These are phyloP conservation scores for Botrytis porri DNA, from an alignment of 2,329 filamentous ascomycete genomes.

Conservation along the genomic window DNA sequence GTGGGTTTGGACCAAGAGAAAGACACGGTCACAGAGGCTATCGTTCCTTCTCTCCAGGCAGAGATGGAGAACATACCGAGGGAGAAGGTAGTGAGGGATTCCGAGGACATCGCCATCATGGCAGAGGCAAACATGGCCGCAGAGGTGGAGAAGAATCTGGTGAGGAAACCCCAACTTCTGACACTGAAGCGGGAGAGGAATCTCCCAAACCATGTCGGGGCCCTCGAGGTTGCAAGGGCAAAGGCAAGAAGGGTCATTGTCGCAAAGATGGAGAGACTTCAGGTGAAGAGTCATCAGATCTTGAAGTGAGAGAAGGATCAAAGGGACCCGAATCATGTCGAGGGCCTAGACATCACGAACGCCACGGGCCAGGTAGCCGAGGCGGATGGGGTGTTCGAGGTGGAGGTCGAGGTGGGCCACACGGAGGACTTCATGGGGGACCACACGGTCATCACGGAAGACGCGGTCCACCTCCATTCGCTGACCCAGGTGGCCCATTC, in stretches of 20 bases:
- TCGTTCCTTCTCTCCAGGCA: slow-evolving; percentile 25
- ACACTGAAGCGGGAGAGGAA: slow-evolving; percentile 8
- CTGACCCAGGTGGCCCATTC: slow-evolving; percentile 29
- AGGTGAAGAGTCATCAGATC: slow-evolving; percentile 14
- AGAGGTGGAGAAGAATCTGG: slow-evolving; percentile 11
- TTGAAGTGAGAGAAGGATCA: slow-evolving; percentile 22
- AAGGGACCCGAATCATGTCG: slow-evolving; percentile 12
- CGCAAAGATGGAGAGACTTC: neutral
- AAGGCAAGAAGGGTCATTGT: neutral
- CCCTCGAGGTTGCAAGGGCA: slow-evolving; percentile 3
- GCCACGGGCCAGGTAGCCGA: slow-evolving; percentile 27
- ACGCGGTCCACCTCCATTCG: slow-evolving; percentile 28
- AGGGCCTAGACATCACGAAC: slow-evolving; percentile 19
- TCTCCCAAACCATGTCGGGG: slow-evolving; percentile 4
- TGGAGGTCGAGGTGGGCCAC: slow-evolving; percentile 20
- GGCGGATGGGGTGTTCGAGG: slow-evolving; percentile 17
- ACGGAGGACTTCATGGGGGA: slow-evolving; percentile 23
- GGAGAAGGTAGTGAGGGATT: slow-evolving; percentile 22
- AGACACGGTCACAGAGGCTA: slow-evolving; percentile 29
- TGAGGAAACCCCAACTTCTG: slow-evolving; percentile 20
- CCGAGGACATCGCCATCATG: slow-evolving; percentile 40
- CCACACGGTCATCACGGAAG: slow-evolving; percentile 25
- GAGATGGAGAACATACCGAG: slow-evolving; percentile 27
- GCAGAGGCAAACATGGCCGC: slow-evolving; percentile 24
- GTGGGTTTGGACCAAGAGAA: slow-evolving; percentile 24